Evolutionary conservation across 371 early-diverging fungal genomes (phyloP), one percentile per base, ranked within the genome.

Genomic region (Globomyces sp.): DNA sequence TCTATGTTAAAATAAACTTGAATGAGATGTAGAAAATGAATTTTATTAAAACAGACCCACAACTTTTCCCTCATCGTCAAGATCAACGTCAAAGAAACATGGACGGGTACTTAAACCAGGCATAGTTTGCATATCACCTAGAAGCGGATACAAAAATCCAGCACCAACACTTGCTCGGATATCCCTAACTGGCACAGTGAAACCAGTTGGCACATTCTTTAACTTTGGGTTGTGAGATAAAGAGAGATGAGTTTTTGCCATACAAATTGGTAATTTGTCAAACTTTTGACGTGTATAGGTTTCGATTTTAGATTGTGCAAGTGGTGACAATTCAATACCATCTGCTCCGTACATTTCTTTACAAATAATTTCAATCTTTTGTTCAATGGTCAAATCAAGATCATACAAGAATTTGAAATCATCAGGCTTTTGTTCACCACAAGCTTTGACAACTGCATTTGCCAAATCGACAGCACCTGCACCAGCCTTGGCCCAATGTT

Each of bases 91-190:
- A 77, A 86, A 96, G 86, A 94, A 97, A 74, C 94, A 93, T 24
- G 96, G 98, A 45, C 96, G 90, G 2, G 96, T 97, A 46, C 96
- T 93, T 44, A 97, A 81, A 41, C 98, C 98, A n/a, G 98, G 98
- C 91, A 98, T 94, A 41, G 98, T 98, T 71, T 90, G 92, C 94
- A 98, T 96, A 48, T 90, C 87, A 42, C 98, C 98, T 39, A 93
- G 85, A 50, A 98, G 79, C 49, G 98, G 96, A 75, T 95, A 98
- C 36, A 98, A 74, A 86, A 98, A 98, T 8, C 96, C 96, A n/a
- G 98, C 98, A 52, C 96, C 98, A n/a, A 92, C 93, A 4, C 90
- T 89, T 2, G 92, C 92, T 47, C 95, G 87, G 57, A 97, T 90
- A 71, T 97, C 98, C 45, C 96, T 88, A 63, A 97, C 89, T 6